Conservation (phyloP, 768 basidiomycete species). For the Podaxis sp. region DNA sequence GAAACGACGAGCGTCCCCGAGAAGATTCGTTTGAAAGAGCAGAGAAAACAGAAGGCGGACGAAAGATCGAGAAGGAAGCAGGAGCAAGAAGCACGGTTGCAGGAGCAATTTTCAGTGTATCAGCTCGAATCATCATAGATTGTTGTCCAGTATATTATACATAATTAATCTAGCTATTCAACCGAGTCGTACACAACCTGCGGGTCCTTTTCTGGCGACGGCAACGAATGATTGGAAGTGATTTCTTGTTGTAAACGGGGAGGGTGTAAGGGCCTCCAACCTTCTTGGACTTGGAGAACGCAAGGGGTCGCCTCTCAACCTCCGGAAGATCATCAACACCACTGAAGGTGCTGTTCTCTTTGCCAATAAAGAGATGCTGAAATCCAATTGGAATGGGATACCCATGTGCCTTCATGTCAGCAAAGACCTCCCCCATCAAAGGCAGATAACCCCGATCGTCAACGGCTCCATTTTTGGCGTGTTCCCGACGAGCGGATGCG, state of each 20-base stretch:
- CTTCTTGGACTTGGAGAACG: not conserved
- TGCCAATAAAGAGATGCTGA: conserved; percentile 19
- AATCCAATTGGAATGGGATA: conserved; percentile 19
- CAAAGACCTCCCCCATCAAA: conserved; percentile 16
- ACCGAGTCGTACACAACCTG: not conserved
- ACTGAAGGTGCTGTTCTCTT: not conserved
- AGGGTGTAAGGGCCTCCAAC: conserved; percentile 11
- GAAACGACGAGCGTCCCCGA: conserved; percentile 12
- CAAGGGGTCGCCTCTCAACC: not conserved
- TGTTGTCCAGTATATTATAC: not conserved
- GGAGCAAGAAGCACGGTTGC: not conserved
- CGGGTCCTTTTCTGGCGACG: not conserved
- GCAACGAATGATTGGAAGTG: not conserved
- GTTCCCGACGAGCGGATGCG: not conserved
- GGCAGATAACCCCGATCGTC: not conserved
- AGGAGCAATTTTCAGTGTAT: not conserved
- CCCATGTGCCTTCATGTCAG: conserved; percentile 18
- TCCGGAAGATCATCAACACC: not conserved
- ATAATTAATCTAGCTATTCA: not conserved
- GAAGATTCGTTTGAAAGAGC: conserved; percentile 15
- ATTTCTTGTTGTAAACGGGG: conserved; percentile 1
- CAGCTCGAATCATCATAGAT: not conserved
- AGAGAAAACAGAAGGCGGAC: conserved; percentile 12
- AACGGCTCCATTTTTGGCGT: conserved; percentile 2
- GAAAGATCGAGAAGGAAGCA: conserved; percentile 21